These are phyloP conservation scores for Nakazawaea wyomingensis DNA, from an alignment of 805 yeast species.

Conservation along the genomic window DNA sequence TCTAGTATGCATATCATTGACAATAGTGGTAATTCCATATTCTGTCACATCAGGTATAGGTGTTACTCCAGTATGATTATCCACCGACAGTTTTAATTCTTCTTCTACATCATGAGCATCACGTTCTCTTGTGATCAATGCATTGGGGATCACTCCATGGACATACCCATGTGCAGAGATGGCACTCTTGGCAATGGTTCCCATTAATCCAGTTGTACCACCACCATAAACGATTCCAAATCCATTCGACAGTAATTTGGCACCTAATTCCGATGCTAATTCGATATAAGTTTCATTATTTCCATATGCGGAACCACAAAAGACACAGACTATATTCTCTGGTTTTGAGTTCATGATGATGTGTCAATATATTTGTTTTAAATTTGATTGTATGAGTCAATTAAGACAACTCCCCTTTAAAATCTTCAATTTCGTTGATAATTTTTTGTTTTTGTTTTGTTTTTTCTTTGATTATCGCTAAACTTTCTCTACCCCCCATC, in stretches of 20 bases:
- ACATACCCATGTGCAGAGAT: conserved; percentile 60
- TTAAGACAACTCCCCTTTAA: no score
- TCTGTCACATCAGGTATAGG: conserved; percentile 54
- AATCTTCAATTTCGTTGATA: no score
- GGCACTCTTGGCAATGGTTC: conserved; percentile 62
- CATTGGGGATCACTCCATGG: conserved; percentile 84
- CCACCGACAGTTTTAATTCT: conserved; percentile 43
- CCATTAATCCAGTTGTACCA: conserved; percentile 84
- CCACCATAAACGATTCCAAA: conserved; percentile 89
- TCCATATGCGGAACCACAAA: conserved; percentile 83
- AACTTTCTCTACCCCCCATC: no score
- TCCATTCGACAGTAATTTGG: conserved; percentile 45
- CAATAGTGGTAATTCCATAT: conserved; percentile 78
- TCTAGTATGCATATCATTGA: conserved; percentile 85
- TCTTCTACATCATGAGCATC: conserved; percentile 32
- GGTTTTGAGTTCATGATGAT: conserved; percentile 15
- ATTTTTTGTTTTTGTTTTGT: no score
- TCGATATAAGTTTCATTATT: conserved; percentile 41
- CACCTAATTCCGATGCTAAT: conserved; percentile 58
- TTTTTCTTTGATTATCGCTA: no score
- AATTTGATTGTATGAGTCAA: no score
- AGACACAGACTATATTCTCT: conserved; percentile 63
- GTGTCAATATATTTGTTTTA: no score
- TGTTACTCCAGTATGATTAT: conserved; percentile 60
- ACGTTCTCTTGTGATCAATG: conserved; percentile 70